Base-by-base conservation (phyloP, 2,329 filamentous ascomycete genomes). In the Fusarium protoensiforme region DNA sequence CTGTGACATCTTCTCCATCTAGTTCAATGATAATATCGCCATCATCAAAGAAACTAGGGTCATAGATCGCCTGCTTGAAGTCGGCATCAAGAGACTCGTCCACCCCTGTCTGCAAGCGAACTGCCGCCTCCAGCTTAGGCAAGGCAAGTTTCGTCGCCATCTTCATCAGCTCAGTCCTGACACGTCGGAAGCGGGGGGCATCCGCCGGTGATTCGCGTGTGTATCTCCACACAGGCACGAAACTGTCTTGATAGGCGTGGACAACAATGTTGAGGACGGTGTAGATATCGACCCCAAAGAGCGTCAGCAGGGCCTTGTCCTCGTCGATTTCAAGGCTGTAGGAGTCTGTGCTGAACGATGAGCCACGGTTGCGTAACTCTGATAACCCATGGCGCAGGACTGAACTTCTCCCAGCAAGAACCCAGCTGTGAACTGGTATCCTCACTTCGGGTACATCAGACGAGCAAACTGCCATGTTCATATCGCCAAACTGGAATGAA, bases 221-320 rank as follows among this genome's bases (percentile, higher is more conserved):
- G 71, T 93, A 92, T 73, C 95, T 93, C 96, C 96, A 98, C 20
- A 95, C 93, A 67, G 96, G 94, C 35, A 98, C 87, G 18, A 95
- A 84, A 5, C 86, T 87, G 78, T 98, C 96, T 7, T 91, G 92
- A 80, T 98, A 98, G 9, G 92, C 80, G 77, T 94, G 98, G 11
- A 96, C 85, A 1, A 93, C 89, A 11, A 98, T 76, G 75, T 98
- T 96, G 65, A 98, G 84, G 8, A 98, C 79, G 1, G 94, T 92
- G 36, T 97, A 85, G 39, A 96, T 87, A 78, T 98, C 95, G 14
- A 96, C 78, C 2, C 90, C 83, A 22, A 90, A 84, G 61, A 98
- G 92, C 1, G 89, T 88, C 22, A 98, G 78, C 11, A 91, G 67
- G 1, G 87, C 83, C 51, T 87, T 88, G 7, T 87, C 87, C 20